Percentiles rank a stretch among this genome's conserved stretches.
Evolutionary conservation across 2,329 filamentous ascomycete species (phyloP).

Genomic region (Myotisia sp.): DNA sequence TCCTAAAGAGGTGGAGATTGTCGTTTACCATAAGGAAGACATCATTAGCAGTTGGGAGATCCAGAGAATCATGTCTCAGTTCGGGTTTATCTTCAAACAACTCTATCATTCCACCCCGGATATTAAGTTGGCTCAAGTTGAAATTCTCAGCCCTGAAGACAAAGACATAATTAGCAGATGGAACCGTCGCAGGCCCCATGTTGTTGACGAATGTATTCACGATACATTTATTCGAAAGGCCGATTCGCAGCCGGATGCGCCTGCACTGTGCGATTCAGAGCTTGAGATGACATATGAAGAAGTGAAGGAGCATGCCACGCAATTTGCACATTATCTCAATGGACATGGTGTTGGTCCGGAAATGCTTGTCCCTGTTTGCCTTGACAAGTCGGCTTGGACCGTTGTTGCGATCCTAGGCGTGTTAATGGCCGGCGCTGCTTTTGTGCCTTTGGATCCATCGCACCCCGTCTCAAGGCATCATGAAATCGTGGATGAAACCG

Average conservation of each 20-base stretch:
- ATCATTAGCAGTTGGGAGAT: slow-evolving; percentile 40
- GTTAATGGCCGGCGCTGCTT: slow-evolving; percentile 61
- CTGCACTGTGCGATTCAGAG: slow-evolving; percentile 15
- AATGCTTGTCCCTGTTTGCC: slow-evolving; percentile 11
- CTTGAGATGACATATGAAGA: slow-evolving; percentile 12
- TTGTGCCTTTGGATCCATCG: slow-evolving; percentile 59
- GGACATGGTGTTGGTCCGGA: slow-evolving; percentile 9
- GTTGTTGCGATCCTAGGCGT: slow-evolving; percentile 58
- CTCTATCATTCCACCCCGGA: slow-evolving; percentile 17
- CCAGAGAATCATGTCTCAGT: slow-evolving; percentile 40
- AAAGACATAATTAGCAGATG: slow-evolving; percentile 20
- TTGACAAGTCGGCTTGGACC: slow-evolving; percentile 53
- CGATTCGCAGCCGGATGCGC: slow-evolving; percentile 8
- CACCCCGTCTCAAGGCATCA: slow-evolving; percentile 10
- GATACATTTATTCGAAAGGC: slow-evolving; percentile 13
- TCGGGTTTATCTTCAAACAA: slow-evolving; percentile 27
- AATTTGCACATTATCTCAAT: slow-evolving; percentile 8
- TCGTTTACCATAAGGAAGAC: slow-evolving; percentile 53
- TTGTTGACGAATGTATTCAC: slow-evolving; percentile 13
- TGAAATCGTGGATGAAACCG: slow-evolving; percentile 9
- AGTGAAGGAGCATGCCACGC: slow-evolving; percentile 13
- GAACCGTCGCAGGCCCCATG: slow-evolving; percentile 16
- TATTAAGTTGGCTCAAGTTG: slow-evolving; percentile 17
- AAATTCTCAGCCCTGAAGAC: slow-evolving; percentile 23
- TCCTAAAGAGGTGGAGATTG: slow-evolving; percentile 42